Evolutionary conservation across 768 basidiomycete species (phyloP).

Genomic region (Gloeopeniophorella convolvens): DNA sequence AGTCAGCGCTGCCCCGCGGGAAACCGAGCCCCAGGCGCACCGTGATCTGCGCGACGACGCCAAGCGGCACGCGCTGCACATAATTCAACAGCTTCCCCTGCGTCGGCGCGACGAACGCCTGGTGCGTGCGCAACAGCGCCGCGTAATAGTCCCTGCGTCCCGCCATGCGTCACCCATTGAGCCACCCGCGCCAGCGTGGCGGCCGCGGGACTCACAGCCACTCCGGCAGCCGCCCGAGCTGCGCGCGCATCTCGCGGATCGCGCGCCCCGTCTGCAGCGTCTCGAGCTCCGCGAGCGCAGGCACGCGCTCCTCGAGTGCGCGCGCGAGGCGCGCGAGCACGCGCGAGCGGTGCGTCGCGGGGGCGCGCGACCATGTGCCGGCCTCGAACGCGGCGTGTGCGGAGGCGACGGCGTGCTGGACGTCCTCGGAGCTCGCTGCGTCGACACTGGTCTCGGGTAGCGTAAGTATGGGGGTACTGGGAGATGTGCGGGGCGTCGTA

Average conservation of each 20-base stretch:
- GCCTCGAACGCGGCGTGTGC: conserved; percentile 57
- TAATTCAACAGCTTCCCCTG: conserved; percentile 77
- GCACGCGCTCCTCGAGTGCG: conserved; percentile 48
- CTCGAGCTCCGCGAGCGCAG: conserved; percentile 59
- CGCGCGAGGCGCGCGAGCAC: conserved; percentile 61
- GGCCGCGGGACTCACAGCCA: conserved; percentile 58
- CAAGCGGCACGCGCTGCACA: conserved; percentile 72
- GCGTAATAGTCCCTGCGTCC: conserved; percentile 64
- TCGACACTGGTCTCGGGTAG: conserved; percentile 39
- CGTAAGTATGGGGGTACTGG: background rate
- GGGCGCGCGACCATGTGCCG: conserved; percentile 65
- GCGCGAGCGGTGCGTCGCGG: conserved; percentile 52
- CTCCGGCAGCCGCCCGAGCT: conserved; percentile 72
- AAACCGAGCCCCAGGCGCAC: conserved; percentile 32
- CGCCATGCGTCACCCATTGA: background rate
- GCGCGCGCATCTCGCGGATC: conserved; percentile 79
- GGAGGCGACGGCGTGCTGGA: conserved; percentile 42
- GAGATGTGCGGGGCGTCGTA: conserved; percentile 23
- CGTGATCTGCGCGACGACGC: conserved; percentile 86
- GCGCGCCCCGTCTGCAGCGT: conserved; percentile 72
- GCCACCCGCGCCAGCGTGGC: background rate
- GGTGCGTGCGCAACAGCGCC: conserved; percentile 64
- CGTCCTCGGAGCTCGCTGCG: conserved; percentile 45
- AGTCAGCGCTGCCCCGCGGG: background rate
- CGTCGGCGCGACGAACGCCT: conserved; percentile 66